Conservation (phyloP, 2,329 filamentous ascomycete genomes). For the Penicillium sp. region DNA sequence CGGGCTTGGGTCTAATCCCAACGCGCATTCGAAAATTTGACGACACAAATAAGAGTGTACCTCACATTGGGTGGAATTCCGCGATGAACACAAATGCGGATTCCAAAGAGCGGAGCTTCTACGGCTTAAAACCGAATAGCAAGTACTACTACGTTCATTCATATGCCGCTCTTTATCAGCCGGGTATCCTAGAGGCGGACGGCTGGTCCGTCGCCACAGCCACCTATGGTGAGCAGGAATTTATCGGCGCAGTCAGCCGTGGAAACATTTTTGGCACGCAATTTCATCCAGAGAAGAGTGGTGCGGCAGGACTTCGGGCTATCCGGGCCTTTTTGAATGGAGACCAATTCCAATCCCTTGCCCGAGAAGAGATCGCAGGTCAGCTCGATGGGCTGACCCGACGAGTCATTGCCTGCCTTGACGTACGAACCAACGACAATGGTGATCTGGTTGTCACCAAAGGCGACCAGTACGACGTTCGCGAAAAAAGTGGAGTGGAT, state of each 20-base stretch:
- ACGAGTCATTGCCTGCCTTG: slow-evolving; percentile 89
- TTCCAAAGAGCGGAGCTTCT: slow-evolving; percentile 54
- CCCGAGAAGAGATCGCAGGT: slow-evolving; percentile 19
- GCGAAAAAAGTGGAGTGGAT: slow-evolving; percentile 66
- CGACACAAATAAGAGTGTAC: slow-evolving; percentile 76
- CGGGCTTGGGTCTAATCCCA: slow-evolving; percentile 71
- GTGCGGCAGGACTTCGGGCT: slow-evolving; percentile 76
- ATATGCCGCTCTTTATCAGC: slow-evolving; percentile 72
- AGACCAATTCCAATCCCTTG: slow-evolving; percentile 52
- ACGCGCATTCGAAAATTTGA: slow-evolving; percentile 69
- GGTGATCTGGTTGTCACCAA: slow-evolving; percentile 97
- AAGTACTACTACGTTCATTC: slow-evolving; percentile 99
- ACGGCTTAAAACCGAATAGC: slow-evolving; percentile 69
- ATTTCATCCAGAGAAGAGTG: slow-evolving; percentile 97
- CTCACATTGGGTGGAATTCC: slow-evolving; percentile 98
- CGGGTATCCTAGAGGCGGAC: slow-evolving; percentile 66
- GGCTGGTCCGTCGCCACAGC: slow-evolving; percentile 93
- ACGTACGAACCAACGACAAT: slow-evolving; percentile 88
- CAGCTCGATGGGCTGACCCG: slow-evolving; percentile 68
- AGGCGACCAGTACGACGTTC: slow-evolving; percentile 96
- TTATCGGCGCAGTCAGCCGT: slow-evolving; percentile 81
- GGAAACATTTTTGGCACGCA: slow-evolving; percentile 86
- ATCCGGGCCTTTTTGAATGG: slow-evolving; percentile 82
- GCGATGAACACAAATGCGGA: slow-evolving; percentile 54
- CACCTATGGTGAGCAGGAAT: slow-evolving; percentile 79